phyloP scores from a whole-genome alignment of 2,329 filamentous ascomycete genomes.

The Hymenotorrendiella dingleyae region DNA sequence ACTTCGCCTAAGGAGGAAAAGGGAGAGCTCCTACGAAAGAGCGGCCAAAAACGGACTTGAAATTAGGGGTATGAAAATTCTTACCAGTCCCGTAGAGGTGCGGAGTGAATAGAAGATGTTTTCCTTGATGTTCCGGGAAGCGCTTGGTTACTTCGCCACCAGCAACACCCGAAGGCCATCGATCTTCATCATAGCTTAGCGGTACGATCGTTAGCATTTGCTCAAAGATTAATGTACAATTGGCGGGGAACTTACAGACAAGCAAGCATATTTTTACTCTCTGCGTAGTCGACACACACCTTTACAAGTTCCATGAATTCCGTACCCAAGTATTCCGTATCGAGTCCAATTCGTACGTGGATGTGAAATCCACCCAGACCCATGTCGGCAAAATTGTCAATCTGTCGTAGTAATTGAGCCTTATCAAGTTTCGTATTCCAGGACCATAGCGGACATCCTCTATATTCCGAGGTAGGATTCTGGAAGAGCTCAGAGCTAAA shows the following conservation, averaged over 20 bases:
- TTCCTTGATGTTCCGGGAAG: constrained; percentile 24
- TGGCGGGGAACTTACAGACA: constrained; percentile 21
- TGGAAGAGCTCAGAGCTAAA: constrained; percentile 27
- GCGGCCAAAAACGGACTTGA: neutral
- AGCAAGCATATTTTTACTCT: constrained; percentile 30
- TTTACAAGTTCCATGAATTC: constrained; percentile 30
- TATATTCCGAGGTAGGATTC: constrained; percentile 29
- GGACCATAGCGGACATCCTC: constrained; percentile 29
- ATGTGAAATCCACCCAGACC: constrained; percentile 32
- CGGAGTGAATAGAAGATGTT: constrained; percentile 28
- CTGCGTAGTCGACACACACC: constrained; percentile 30
- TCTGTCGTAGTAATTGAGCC: constrained; percentile 27
- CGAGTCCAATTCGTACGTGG: constrained; percentile 29
- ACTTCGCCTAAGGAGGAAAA: too few relatives aligned
- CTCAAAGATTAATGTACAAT: neutral
- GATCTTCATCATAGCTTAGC: constrained; percentile 31
- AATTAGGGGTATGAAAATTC: neutral
- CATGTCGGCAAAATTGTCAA: constrained; percentile 29
- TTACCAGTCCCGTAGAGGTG: constrained; percentile 1
- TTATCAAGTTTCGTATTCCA: constrained; percentile 30
- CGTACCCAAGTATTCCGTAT: constrained; percentile 30
- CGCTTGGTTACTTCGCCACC: constrained; percentile 27
- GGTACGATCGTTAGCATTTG: too few relatives aligned
- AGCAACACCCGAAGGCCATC: constrained; percentile 30
- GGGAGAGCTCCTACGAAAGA: too few relatives aligned